Evolutionary conservation across 768 basidiomycete species (phyloP).

Genomic region (Boletus huronensis): DNA sequence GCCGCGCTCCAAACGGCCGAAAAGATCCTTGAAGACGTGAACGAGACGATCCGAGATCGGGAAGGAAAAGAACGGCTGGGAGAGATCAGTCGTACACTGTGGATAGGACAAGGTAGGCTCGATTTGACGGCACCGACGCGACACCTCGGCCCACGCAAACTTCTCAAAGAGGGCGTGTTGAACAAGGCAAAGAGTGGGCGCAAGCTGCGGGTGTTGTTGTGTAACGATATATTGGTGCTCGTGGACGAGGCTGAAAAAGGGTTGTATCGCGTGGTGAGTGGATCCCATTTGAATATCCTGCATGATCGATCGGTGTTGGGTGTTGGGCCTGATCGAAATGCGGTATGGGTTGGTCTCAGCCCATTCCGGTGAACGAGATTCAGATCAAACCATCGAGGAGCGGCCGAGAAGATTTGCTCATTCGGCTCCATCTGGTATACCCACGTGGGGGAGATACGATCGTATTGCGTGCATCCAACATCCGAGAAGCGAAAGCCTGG

Average conservation of each 20-base stretch:
- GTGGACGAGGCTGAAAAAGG: constrained; percentile 68
- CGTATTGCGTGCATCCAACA: constrained; percentile 51
- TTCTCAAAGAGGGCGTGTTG: constrained; percentile 76
- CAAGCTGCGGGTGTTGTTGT: constrained; percentile 73
- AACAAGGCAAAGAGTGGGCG: constrained; percentile 82
- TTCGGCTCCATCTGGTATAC: constrained; percentile 65
- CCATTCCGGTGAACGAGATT: constrained; percentile 69
- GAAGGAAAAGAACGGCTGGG: constrained; percentile 78
- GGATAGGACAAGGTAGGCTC: constrained; percentile 84
- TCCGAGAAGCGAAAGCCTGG: constrained; percentile 58
- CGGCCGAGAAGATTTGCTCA: constrained; percentile 61
- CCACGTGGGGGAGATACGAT: constrained; percentile 74
- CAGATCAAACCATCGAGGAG: constrained; percentile 50
- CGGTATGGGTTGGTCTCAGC: constrained; percentile 37
- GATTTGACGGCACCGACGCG: constrained; percentile 91
- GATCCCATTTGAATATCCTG: background rate
- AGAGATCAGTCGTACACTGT: constrained; percentile 72
- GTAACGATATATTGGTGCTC: constrained; percentile 86
- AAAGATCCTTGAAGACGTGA: constrained; percentile 72
- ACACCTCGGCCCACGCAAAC: constrained; percentile 71
- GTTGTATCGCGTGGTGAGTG: constrained; percentile 78
- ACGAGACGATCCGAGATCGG: constrained; percentile 82
- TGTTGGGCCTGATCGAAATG: background rate
- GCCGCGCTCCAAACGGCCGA: constrained; percentile 63
- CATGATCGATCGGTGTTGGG: background rate